Evolutionary conservation across 331 rosid species (phyloP), one percentile per base, ranked within the genome.

Genomic region (Quercus lobata): DNA sequence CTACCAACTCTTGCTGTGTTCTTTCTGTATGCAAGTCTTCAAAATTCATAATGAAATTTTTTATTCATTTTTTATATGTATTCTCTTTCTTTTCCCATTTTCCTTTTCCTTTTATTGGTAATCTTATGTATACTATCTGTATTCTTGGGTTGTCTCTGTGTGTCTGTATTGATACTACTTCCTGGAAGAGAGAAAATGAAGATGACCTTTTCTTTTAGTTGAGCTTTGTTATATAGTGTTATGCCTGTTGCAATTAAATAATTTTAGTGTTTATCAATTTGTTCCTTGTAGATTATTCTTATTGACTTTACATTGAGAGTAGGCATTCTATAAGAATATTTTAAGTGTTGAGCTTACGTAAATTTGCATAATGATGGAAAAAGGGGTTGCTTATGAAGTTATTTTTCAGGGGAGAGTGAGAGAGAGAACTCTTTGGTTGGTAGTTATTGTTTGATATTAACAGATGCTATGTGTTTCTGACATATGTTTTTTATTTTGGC

Each of bases 401-500:
- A 32, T 68, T 32, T 16, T 34, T 68, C 21, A 3, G 12, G 19
- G 52, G 72, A 62, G 17, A 58, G 10, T 21, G 22, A 22, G 29
- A 22, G 22, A 58, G 22, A 58, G 15, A 58, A 58, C 22, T 11
- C 37, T 49, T 49, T 49, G 54, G 17, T 49, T 74, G 61, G 63
- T 83, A 25, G 56, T 57, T 76, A 19, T 66, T 24, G 57, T 69
- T 72, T 72, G 46, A 19, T 54, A 68, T 55, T 71, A 19, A 49
- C 61, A 77, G 52, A 61, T 76, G 74, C 66, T 76, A 21, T 58
- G 76, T 76, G 53, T 55, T 66, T 55, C 73, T 86, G 71, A 94
- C 75, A 8, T 81, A 8, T 81, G 57, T 49, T 65, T 83, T 55
- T 53, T 73, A 66, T 71, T 82, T 83, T 82, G 84, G 87, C 97